A percentile compares a stretch with the other conserved stretches of the same genome.
Evolutionary conservation across 352 stramenopile genomes (phyloP).

Genomic region (Halophytophthora polymorphica): DNA sequence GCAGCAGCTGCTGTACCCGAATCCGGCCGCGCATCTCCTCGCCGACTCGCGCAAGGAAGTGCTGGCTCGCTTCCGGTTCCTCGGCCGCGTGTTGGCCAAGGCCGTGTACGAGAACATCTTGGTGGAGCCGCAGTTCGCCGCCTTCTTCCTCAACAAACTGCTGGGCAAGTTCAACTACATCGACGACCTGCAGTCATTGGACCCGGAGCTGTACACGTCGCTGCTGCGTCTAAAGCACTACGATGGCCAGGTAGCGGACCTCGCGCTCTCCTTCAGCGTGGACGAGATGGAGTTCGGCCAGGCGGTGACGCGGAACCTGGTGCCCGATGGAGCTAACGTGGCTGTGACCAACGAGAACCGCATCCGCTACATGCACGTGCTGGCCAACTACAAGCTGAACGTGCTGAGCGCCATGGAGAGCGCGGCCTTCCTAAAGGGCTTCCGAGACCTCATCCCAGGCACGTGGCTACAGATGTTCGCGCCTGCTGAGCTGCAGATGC

Average conservation of each 20-base stretch:
- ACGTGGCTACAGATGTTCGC: constrained; percentile 83
- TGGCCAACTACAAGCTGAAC: constrained; percentile 98
- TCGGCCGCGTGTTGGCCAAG: constrained; percentile 95
- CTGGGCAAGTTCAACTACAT: constrained; percentile 87
- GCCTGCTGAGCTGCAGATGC: constrained; percentile 93
- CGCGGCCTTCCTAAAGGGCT: constrained; percentile 63
- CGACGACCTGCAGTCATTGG: constrained; percentile 92
- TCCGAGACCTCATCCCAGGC: constrained; percentile 70
- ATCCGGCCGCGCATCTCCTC: constrained; percentile 79
- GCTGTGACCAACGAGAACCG: constrained; percentile 93
- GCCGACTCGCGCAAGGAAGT: constrained; percentile 75
- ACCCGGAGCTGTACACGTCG: constrained; percentile 93
- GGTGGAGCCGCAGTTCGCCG: constrained; percentile 95
- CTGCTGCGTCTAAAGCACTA: constrained; percentile 96
- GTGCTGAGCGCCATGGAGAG: constrained; percentile 60
- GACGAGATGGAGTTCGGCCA: constrained; percentile 74
- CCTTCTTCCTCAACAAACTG: constrained; percentile 97
- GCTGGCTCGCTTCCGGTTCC: constrained; percentile 93
- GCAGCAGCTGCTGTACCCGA: constrained; percentile 92
- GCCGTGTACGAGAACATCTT: constrained; percentile 95
- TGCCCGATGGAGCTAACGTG: constrained; percentile 84
- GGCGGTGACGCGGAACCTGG: constrained; percentile 61
- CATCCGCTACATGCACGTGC: constrained; percentile 94
- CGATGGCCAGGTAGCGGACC: constrained; percentile 84
- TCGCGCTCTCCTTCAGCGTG: constrained; percentile 95